Conservation (phyloP, 192 early-diverging fungal species). For the Geranomyces variabilis region DNA sequence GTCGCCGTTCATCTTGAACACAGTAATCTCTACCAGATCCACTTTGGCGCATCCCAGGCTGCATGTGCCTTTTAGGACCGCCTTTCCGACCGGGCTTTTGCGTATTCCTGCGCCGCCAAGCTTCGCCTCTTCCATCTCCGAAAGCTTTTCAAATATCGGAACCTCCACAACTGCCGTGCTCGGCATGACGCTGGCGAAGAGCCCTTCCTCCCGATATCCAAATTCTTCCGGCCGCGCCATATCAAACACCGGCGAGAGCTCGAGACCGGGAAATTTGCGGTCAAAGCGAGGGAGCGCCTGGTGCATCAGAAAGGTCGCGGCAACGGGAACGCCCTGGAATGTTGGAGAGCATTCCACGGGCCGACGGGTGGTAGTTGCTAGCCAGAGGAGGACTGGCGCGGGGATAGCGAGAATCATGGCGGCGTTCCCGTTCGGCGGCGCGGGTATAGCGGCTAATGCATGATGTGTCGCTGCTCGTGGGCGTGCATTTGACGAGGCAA, state of each 20-base stretch:
- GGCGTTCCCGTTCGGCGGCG: too few relatives aligned
- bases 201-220: constrained; percentile 42
- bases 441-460: too few relatives aligned
- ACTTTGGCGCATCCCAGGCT: constrained; percentile 55
- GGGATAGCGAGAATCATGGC: constrained; percentile 14
- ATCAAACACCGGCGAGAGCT: constrained; percentile 49
- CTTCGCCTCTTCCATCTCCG: constrained; percentile 43
- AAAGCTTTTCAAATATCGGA: constrained; percentile 52
- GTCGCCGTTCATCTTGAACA: constrained; percentile 45
- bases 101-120: constrained; percentile 50
- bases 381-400: constrained; percentile 16
- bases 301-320: constrained; percentile 56
- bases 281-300: constrained; percentile 46
- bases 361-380: not conserved
- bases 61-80: constrained; percentile 48
- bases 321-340: constrained; percentile 56
- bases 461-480: too few relatives aligned
- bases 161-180: constrained; percentile 36
- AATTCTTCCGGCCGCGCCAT: constrained; percentile 31
- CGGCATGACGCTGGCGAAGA: constrained; percentile 35
- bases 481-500: too few relatives aligned
- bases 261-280: constrained; percentile 48
- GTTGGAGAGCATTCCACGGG: constrained; percentile 46
- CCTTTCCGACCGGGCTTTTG: constrained; percentile 52
- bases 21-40: constrained; percentile 39